Conservation (phyloP, 257 asterid genomes). For the Apocynum venetum region DNA sequence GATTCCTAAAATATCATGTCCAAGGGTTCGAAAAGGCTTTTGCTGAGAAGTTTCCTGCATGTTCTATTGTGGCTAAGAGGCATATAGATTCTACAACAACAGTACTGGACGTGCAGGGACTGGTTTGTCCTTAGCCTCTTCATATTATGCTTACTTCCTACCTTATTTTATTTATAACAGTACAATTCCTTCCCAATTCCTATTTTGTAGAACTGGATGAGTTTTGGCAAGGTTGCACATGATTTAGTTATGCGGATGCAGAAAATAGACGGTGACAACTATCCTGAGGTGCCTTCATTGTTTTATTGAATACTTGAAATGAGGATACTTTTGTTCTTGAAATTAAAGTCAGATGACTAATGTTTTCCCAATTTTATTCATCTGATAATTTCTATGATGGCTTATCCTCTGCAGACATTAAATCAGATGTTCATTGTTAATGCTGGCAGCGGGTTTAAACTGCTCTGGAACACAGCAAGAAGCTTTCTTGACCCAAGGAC, state of each 20-base stretch:
- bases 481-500: constrained; percentile 95
- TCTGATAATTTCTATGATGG: constrained; percentile 23
- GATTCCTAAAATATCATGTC: constrained; percentile 86
- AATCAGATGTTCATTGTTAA: constrained; percentile 93
- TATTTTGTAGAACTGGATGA: constrained; percentile 82
- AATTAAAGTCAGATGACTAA: constrained; percentile 11
- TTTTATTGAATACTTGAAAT: neutral
- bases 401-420: constrained; percentile 60
- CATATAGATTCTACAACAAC: constrained; percentile 83
- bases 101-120: constrained; percentile 85
- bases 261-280: constrained; percentile 89
- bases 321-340: constrained; percentile 20
- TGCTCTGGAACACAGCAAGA: constrained; percentile 71
- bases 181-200: constrained; percentile 12
- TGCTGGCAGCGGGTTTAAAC: constrained; percentile 90
- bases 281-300: constrained; percentile 76
- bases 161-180: constrained; percentile 6
- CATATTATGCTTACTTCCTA: constrained; percentile 12
- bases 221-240: constrained; percentile 85
- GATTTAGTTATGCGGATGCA: constrained; percentile 91
- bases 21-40: constrained; percentile 88
- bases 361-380: constrained; percentile 8
- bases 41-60: constrained; percentile 83
- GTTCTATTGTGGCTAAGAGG: constrained; percentile 84
- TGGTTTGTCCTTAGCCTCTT: constrained; percentile 55